These are phyloP conservation scores for Acacia crassicarpa DNA, from an alignment of 306 rosid genomes.

Conservation along the genomic window DNA sequence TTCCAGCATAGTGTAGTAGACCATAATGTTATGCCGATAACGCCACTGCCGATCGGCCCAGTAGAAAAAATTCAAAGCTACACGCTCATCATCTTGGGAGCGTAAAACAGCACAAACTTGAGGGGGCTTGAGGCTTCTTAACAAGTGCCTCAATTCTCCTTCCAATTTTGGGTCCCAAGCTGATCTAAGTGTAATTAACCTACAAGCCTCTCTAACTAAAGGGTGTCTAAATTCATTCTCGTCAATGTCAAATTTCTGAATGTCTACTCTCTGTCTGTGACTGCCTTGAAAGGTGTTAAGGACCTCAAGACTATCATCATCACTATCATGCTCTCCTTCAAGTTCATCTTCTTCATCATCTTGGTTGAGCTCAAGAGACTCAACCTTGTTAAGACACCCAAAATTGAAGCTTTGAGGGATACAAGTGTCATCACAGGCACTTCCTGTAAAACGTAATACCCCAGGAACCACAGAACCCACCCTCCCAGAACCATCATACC, in stretches of 20 bases:
- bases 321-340: constrained; percentile 10
- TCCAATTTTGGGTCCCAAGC: constrained; percentile 64
- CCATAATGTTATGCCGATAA: constrained; percentile 56
- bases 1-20: constrained; percentile 70
- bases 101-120: constrained; percentile 81
- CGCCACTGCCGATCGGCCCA: constrained; percentile 96
- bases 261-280: constrained; percentile 23
- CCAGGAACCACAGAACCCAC: constrained; percentile 37
- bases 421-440: constrained; percentile 22
- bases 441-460: constrained; percentile 32
- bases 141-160: constrained; percentile 52
- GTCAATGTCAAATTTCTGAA: constrained; percentile 50
- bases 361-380: constrained; percentile 11
- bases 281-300: constrained; percentile 33
- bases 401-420: constrained; percentile 16
- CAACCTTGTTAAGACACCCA: constrained; percentile 25
- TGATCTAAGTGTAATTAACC: constrained; percentile 65
- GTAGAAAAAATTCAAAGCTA: constrained; percentile 74
- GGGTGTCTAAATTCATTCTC: constrained; percentile 72
- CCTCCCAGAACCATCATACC: constrained; percentile 34
- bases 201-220: constrained; percentile 64
- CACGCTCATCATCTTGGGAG: constrained; percentile 70
- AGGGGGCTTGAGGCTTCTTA: constrained; percentile 75
- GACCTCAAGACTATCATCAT: constrained; percentile 46
- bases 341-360: constrained; percentile 11